Evolutionary conservation across 1,284 basidiomycete species (phyloP), one percentile per base, ranked within the genome.

Genomic region (Cerioporus squamosus): DNA sequence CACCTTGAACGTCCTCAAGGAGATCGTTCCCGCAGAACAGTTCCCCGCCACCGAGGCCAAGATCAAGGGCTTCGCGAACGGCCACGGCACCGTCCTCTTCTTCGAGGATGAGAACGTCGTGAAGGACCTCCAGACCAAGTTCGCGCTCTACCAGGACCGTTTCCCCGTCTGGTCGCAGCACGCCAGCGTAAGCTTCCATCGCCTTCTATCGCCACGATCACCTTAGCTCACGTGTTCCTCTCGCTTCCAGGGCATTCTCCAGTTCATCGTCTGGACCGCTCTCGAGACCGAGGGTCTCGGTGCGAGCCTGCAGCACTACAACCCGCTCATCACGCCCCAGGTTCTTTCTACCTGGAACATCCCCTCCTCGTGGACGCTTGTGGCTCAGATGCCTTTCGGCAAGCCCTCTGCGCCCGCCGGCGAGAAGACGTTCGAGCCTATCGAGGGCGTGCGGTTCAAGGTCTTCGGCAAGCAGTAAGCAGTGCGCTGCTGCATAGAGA

Each of bases 271-370:
- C 46, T 68, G 67, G 67, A 68, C 63, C 42, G 65, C 67, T 43
- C 65, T 68, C 49, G 67, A 66, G 63, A 47, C 53, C 29, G 67
- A 68, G 63, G 67, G 67, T 38, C 62, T 68, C 54, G 67, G 67
- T 50, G 67, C 67, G 14, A 60, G 59, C 39, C 67, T 68, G 46
- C 64, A 68, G 67, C 67, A 68, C 62, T 68, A 68, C 65, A 68
- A 68, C 67, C 65, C 65, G 38, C 63, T 68, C 57, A 66, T 68
- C 57, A 51, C 61, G 43, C 22, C 59, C 43, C 60, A 65, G 63
- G 67, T 68, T 36, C 57, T 57, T 53, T 44, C 60, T 22, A 63
- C 60, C 33, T 68, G 67, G 67, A 62, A 64, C 53, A 59, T 68
- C 23, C 67, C 67, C 53, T 26, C 55, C 18, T 60, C 60, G 33